These are phyloP conservation scores for Eucalyptus marginata DNA, from an alignment of 345 rosid genomes.

Conservation along the genomic window DNA sequence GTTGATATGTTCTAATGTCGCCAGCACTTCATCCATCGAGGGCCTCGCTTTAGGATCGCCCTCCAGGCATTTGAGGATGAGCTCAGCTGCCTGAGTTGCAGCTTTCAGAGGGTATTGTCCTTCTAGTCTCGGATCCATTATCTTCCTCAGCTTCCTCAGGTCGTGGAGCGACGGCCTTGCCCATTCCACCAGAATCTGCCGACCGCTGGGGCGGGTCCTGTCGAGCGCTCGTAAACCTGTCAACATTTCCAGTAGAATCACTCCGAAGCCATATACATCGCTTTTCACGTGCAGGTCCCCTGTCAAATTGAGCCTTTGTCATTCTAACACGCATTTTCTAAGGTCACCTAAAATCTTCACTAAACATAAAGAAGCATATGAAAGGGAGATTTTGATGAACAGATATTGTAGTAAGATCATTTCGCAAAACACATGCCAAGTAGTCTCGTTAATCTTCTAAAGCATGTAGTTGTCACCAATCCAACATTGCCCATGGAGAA, in stretches of 20 bases:
- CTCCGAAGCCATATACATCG: conserved; percentile 79
- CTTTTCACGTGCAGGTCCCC: conserved; percentile 70
- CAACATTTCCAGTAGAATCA: conserved; percentile 58
- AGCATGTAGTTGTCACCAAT: accelerated
- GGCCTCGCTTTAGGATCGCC: conserved; percentile 60
- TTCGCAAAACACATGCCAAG: background rate
- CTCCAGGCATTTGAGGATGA: conserved; percentile 44
- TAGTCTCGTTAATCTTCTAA: background rate
- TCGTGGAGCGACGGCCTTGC: conserved; percentile 23
- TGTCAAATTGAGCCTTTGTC: background rate
- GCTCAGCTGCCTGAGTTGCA: conserved; percentile 30
- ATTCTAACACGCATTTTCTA: background rate
- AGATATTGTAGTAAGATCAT: background rate
- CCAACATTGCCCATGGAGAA: background rate
- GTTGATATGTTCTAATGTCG: conserved; percentile 11
- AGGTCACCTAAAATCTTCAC: background rate
- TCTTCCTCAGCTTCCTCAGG: conserved; percentile 38
- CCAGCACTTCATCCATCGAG: conserved; percentile 50
- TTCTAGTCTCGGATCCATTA: conserved; percentile 57
- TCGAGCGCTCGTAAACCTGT: conserved; percentile 56
- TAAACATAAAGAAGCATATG: background rate
- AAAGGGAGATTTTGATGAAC: background rate
- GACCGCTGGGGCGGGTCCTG: conserved; percentile 16
- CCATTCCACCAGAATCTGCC: conserved; percentile 52
- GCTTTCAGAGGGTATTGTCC: conserved; percentile 31